Base-by-base conservation (phyloP, 1,284 basidiomycete genomes). In the Leucoagaricus sp. region DNA sequence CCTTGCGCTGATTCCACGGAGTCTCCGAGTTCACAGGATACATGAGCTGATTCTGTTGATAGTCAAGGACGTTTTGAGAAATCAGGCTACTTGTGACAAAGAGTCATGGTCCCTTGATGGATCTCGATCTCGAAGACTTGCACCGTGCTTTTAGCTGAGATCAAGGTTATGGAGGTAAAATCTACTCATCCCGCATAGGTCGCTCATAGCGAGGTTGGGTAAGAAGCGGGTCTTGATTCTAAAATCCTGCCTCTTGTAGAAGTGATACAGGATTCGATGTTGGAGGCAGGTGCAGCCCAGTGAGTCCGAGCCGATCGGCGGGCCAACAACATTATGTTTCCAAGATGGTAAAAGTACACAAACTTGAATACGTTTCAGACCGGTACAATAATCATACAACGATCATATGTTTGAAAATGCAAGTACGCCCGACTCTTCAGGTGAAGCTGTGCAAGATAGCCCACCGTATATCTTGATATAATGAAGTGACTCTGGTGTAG, bases 1-100 rank as follows among this genome's bases (percentile, higher is more conserved):
- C 19, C 23, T 33, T 45, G 28, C 13, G 29, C 9, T 38, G 17
- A 38, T 38, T 40, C 42, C 4, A 34, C 9, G 34, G 12, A 23
- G n/a, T 40, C 47, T 51, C 55, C 55, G 55, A 51, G 34, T 44
- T 47, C 34, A n/a, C 33, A 51, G 44, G 47, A 49, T 17, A 19
- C 10, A 26, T 4, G 25, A 12, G 2, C n/a, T 34, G 44, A 47
- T 40, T 51, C 31, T 47, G 41, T n/a, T n/a, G n/a, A n/a, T n/a
- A n/a, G n/a, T 33, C 34, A 31, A 15, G 25, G 23, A n/a, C 28
- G 9, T 19, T 23, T 44, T 51, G 26, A 47, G 49, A 13, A 44
- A 51, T 23, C 10, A 15, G 10, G 10, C 23, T 38, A 41, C 33
- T 44, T 12, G n/a, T n/a, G n/a, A n/a, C 41, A 47, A 28, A 21